Evolutionary conservation across 495 filamentous ascomycete species (phyloP).

Genomic region (Aspergillus carlsbadensis): DNA sequence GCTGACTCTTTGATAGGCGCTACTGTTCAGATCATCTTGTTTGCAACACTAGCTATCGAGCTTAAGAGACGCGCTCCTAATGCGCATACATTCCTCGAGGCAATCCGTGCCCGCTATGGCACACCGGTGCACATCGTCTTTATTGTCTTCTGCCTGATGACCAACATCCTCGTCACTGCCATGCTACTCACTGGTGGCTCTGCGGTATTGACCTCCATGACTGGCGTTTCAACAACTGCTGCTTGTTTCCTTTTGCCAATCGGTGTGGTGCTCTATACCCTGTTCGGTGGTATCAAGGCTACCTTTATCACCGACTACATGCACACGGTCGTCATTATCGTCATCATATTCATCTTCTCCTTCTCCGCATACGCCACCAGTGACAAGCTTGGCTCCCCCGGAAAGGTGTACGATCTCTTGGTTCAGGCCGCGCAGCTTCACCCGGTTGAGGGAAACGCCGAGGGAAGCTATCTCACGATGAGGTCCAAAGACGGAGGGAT

Average conservation of each 20-base stretch:
- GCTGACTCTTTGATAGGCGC: conserved; percentile 36
- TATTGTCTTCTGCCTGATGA: conserved; percentile 78
- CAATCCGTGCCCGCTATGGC: conserved; percentile 61
- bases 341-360: conserved; percentile 89
- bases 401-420: conserved; percentile 78
- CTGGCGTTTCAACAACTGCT: conserved; percentile 81
- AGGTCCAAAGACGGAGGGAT: conserved; percentile 80
- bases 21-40: conserved; percentile 70
- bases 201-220: conserved; percentile 80
- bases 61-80: conserved; percentile 84
- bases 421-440: conserved; percentile 65
- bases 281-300: conserved; percentile 78
- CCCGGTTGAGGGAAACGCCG: conserved; percentile 81
- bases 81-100: conserved; percentile 84
- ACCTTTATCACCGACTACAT: conserved; percentile 78
- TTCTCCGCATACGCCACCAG: conserved; percentile 83
- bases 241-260: conserved; percentile 89
- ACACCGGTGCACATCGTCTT: conserved; percentile 70
- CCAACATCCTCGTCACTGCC: conserved; percentile 83
- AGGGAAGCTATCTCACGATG: conserved; percentile 91
- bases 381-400: conserved; percentile 73
- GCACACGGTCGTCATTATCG: conserved; percentile 82
- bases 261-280: conserved; percentile 78
- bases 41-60: conserved; percentile 92
- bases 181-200: conserved; percentile 92